These are phyloP conservation scores for Pseudopyricularia cyperi DNA, from an alignment of 2,329 filamentous ascomycete species.

Conservation along the genomic window DNA sequence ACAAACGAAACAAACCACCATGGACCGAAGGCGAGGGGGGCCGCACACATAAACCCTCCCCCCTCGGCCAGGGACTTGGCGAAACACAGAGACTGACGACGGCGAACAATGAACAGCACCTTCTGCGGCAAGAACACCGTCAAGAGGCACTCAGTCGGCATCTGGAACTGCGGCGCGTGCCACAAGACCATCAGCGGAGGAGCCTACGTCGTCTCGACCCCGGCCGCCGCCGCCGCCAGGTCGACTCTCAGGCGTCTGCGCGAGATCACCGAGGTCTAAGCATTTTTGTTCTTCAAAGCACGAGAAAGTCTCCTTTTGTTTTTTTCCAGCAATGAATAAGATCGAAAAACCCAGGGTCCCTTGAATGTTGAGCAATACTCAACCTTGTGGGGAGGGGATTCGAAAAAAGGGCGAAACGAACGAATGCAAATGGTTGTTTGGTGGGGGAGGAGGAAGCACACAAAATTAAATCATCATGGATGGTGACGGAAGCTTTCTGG, in stretches of 20 bases:
- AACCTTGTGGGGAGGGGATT: neutral
- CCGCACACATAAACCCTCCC: too few species aligned
- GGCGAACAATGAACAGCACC: constrained; percentile 1
- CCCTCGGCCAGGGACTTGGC: neutral
- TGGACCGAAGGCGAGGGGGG: neutral
- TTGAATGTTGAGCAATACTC: neutral
- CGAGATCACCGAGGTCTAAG: constrained; percentile 4
- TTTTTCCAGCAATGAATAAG: neutral
- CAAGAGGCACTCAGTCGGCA: constrained; percentile 4
- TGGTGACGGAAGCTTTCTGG: neutral
- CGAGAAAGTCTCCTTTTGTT: neutral
- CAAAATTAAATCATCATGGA: neutral
- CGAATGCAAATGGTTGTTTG: neutral
- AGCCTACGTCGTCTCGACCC: constrained; percentile 4
- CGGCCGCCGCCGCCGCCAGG: constrained; percentile 3
- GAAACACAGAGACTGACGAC: neutral
- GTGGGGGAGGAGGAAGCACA: neutral
- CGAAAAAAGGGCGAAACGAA: neutral
- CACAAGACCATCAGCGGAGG: constrained; percentile 4
- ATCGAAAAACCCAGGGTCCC: neutral
- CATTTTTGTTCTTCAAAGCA: neutral
- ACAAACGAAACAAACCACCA: neutral
- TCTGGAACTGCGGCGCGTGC: constrained; percentile 3
- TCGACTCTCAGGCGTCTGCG: constrained; percentile 5
- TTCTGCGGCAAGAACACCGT: constrained; percentile 4